Percentiles rank a stretch among this genome's conserved stretches.
Conservation (phyloP, 805 yeast genomes). For the Yarrowia hollandica region DNA sequence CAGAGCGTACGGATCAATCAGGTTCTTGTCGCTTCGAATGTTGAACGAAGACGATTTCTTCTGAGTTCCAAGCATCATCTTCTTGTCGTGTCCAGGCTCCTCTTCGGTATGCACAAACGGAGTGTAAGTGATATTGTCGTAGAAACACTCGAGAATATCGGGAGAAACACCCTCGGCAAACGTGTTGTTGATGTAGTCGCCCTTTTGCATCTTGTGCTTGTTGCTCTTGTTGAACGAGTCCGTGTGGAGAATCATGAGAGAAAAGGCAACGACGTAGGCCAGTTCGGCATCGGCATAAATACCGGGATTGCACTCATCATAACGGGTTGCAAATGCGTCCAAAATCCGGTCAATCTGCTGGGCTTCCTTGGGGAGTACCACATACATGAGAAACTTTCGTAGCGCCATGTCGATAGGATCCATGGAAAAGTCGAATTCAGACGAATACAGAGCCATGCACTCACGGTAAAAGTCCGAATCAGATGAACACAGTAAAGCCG, state of each 20-base stretch:
- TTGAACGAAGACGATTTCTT: conserved; percentile 33
- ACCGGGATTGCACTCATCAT: conserved; percentile 48
- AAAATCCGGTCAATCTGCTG: conserved; percentile 75
- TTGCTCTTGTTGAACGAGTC: conserved; percentile 69
- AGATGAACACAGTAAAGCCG: conserved; percentile 40
- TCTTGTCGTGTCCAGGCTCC: conserved; percentile 31
- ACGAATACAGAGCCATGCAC: conserved; percentile 39
- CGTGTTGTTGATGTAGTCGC: conserved; percentile 57
- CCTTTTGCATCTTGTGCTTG: conserved; percentile 63
- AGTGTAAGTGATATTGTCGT: conserved; percentile 62
- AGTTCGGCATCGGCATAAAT: conserved; percentile 49
- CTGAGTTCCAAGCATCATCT: conserved; percentile 13
- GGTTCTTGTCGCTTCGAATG: conserved; percentile 34
- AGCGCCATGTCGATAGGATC: conserved; percentile 68
- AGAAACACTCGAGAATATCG: conserved; percentile 52
- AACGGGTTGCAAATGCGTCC: conserved; percentile 56
- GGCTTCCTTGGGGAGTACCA: conserved; percentile 66
- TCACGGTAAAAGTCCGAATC: conserved; percentile 39
- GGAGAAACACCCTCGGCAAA: conserved; percentile 42
- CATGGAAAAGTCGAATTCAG: conserved; percentile 50
- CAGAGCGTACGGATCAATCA: conserved; percentile 43
- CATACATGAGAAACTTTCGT: conserved; percentile 56
- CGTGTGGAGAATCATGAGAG: conserved; percentile 70
- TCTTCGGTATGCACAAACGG: conserved; percentile 56
- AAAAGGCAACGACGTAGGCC: conserved; percentile 62